Percentiles rank a stretch among this genome's conserved stretches.
Evolutionary conservation across 2,329 filamentous ascomycete species (phyloP).

Genomic region (Neonectria ditissima): DNA sequence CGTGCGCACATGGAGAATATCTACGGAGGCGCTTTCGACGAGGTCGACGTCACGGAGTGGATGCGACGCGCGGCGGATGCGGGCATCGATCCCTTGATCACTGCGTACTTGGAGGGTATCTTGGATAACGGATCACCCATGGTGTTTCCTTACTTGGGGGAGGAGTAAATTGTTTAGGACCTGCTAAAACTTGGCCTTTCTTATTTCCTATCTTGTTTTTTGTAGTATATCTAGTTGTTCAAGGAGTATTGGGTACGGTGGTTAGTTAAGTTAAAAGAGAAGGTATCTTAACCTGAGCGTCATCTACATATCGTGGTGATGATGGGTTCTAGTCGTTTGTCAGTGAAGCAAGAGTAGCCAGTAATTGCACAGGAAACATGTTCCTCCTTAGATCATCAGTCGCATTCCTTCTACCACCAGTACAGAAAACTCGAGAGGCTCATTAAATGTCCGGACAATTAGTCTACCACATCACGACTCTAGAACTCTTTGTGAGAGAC

Average conservation of each 20-base stretch:
- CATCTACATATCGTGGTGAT: background rate
- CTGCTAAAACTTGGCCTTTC: background rate
- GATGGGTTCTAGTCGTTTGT: background rate
- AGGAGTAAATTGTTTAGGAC: background rate
- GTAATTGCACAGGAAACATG: no score
- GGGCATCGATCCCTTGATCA: conserved; percentile 32
- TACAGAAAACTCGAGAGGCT: background rate
- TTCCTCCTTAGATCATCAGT: background rate
- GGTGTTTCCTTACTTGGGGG: conserved; percentile 31
- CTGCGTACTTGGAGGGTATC: conserved; percentile 31
- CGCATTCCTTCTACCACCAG: no score
- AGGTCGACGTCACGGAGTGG: conserved; percentile 27
- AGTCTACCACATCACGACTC: background rate
- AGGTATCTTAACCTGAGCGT: background rate
- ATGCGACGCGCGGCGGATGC: conserved; percentile 24
- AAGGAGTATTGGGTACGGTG: background rate
- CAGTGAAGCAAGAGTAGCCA: no score
- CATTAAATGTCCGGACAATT: background rate
- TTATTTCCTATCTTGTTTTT: background rate
- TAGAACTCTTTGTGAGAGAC: background rate
- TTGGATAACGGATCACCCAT: conserved; percentile 25
- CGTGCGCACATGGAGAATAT: conserved; percentile 25
- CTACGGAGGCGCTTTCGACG: conserved; percentile 25
- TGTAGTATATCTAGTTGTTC: background rate
- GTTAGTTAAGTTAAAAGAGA: background rate